Evolutionary conservation across 2,329 filamentous ascomycete genomes (phyloP).

Genomic region (Leptographium procerum): DNA sequence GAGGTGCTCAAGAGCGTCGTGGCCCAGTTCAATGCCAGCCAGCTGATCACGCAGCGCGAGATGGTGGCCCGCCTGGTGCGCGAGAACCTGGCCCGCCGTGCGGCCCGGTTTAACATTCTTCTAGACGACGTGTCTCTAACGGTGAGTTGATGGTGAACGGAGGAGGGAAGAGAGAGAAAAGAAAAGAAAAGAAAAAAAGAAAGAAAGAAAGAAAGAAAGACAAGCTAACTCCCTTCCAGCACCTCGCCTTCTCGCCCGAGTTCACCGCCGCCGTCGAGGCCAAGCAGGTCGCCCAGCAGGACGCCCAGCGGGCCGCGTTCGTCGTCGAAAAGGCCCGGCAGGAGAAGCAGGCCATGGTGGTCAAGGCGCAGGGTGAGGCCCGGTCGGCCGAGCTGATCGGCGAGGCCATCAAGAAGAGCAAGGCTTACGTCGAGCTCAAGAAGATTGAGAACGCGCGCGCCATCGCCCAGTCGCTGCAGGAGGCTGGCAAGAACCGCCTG

Average conservation of each 20-base stretch:
- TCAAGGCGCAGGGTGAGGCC: conserved; percentile 97
- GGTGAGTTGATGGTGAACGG: conserved; percentile 37
- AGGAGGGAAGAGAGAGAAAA: background rate
- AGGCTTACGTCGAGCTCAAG: conserved; percentile 91
- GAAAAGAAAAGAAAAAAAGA: background rate
- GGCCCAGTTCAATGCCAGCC: conserved; percentile 95
- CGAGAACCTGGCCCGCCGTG: conserved; percentile 83
- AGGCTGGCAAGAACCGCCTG: conserved; percentile 81
- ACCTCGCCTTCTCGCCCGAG: conserved; percentile 62
- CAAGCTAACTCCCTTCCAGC: conserved; percentile 27
- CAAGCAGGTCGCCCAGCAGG: conserved; percentile 72
- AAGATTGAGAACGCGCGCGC: conserved; percentile 93
- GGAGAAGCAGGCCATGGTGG: conserved; percentile 98
- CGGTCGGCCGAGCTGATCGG: conserved; percentile 95
- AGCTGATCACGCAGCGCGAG: conserved; percentile 98
- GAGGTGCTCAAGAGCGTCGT: conserved; percentile 98
- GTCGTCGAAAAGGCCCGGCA: conserved; percentile 97
- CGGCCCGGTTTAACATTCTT: conserved; percentile 92
- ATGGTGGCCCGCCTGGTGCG: conserved; percentile 85
- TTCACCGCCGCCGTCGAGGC: conserved; percentile 64
- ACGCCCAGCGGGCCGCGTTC: conserved; percentile 93
- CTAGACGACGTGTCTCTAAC: conserved; percentile 96
- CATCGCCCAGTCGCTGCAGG: conserved; percentile 82
- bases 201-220: background rate
- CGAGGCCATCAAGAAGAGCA: conserved; percentile 98